These are phyloP conservation scores for Cryptococcus maquisensis DNA, from an alignment of 1,284 basidiomycete species.

Conservation along the genomic window DNA sequence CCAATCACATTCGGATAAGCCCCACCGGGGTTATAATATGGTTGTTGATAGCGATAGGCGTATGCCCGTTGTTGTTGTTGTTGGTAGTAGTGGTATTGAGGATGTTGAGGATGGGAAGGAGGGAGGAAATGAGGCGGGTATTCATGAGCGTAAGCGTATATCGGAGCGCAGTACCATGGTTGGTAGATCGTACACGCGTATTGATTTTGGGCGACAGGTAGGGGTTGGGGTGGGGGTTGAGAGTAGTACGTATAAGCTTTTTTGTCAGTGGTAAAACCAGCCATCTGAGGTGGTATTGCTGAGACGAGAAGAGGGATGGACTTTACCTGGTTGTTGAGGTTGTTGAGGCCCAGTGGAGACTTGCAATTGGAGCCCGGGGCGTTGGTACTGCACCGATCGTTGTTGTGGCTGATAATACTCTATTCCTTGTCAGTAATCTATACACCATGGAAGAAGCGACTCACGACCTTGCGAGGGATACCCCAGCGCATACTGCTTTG, in stretches of 20 bases:
- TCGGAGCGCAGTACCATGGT: constrained; percentile 9
- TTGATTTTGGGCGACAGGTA: background rate
- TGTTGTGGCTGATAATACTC: too few relatives aligned
- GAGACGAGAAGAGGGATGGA: background rate
- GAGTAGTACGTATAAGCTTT: background rate
- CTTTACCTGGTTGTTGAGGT: constrained; percentile 11
- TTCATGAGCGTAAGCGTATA: constrained; percentile 8
- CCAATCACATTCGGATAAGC: background rate
- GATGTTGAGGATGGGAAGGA: background rate
- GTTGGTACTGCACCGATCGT: constrained; percentile 26
- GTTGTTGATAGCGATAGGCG: background rate
- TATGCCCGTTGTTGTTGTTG: background rate
- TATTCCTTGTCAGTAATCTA: too few relatives aligned
- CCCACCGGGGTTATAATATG: background rate
- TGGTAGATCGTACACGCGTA: constrained; percentile 8
- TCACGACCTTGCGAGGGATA: background rate
- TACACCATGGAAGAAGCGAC: background rate
- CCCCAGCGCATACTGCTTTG: background rate
- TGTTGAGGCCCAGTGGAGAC: constrained; percentile 10
- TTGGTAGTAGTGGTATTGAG: background rate
- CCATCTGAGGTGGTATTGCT: background rate
- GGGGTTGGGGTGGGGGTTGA: background rate
- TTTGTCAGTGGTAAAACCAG: background rate
- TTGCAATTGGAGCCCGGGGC: constrained; percentile 30
- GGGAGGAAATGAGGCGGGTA: background rate